Base-by-base conservation (phyloP, 1,284 basidiomycete genomes). In the Leucoagaricus sp. region DNA sequence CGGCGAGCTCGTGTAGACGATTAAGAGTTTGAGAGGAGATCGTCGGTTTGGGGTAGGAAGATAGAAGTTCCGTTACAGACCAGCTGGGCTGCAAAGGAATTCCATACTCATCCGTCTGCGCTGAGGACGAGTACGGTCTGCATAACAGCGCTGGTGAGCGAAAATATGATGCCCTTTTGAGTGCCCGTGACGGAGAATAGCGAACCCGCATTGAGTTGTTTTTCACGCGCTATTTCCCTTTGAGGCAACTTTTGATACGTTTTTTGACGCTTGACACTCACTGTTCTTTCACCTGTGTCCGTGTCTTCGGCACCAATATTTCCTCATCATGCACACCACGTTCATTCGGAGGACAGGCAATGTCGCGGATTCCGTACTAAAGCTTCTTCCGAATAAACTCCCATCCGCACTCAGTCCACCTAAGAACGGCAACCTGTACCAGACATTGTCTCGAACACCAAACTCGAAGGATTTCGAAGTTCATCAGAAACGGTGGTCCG, bases 11-110 rank as follows among this genome's bases (percentile, higher is more conserved):
- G 63, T 92, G 85, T 2, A 92, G 77, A 41, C 77, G 84, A 36
- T 75, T 75, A 42, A 93, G 73, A 1, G 82, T 85, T 17, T 70
- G 63, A 2, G 80, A 64, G 6, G 84, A 76, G 51, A 92, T 73
- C 2, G 73, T 75, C 7, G 89, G 89, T 19, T 77, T 81, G 2
- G 88, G 84, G 65, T 91, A 91, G 5, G 89, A 91, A 8, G 86
- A 85, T 3, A 92, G 69, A 3, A 93, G 78, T 48, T 84, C 73
- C 65, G 85, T 79, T 47, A 93, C 84, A 49, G 90, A 93, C 90
- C 90, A 93, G 1, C 85, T 85, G 21, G 89, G 84, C 48, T 71
- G 67, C 0, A 76, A 57, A 12, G 89, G 90, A 55, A 91, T 82
- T 15, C 83, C 86, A 57, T 73, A 80, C 10, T 75, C 69, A 62